Percentiles rank a stretch among this genome's conserved stretches.
Evolutionary conservation across 306 rosid species (phyloP).

Genomic region (Vigna unguiculata): DNA sequence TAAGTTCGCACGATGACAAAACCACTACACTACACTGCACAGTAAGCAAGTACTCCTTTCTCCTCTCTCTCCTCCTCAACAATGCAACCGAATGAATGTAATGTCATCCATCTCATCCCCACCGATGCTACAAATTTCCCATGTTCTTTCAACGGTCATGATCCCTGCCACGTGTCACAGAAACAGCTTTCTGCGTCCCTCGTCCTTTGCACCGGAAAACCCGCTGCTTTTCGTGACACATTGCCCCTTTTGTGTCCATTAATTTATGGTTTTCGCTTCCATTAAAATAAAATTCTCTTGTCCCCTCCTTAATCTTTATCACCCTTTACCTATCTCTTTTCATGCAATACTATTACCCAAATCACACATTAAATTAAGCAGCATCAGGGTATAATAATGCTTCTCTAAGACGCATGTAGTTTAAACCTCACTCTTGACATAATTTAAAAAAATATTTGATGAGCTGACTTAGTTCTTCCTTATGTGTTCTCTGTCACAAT

Average conservation of each 20-base stretch:
- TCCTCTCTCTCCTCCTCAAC: slow-evolving; percentile 16
- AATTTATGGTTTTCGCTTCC: slow-evolving; percentile 29
- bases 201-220: slow-evolving; percentile 88
- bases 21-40: slow-evolving; percentile 40
- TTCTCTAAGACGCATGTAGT: neutral
- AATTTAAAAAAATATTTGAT: neutral
- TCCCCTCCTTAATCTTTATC: slow-evolving; percentile 11
- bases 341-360: too few species aligned
- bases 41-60: slow-evolving; percentile 11
- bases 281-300: slow-evolving; percentile 32
- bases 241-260: slow-evolving; percentile 50
- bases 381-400: too few species aligned
- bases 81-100: slow-evolving; percentile 45
- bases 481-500: neutral
- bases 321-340: neutral
- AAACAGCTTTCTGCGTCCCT: slow-evolving; percentile 59
- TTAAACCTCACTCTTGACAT: too few species aligned
- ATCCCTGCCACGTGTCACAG: slow-evolving; percentile 50
- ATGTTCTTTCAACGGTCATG: slow-evolving; percentile 37
- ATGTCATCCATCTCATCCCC: slow-evolving; percentile 51
- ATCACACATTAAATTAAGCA: neutral
- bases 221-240: slow-evolving; percentile 91
- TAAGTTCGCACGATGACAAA: slow-evolving; percentile 52
- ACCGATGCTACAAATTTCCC: slow-evolving; percentile 39
- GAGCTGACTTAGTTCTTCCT: slow-evolving; percentile 3